Evolutionary conservation across 768 basidiomycete species (phyloP), one percentile per base, ranked within the genome.

Genomic region (Lyophyllum decastes): DNA sequence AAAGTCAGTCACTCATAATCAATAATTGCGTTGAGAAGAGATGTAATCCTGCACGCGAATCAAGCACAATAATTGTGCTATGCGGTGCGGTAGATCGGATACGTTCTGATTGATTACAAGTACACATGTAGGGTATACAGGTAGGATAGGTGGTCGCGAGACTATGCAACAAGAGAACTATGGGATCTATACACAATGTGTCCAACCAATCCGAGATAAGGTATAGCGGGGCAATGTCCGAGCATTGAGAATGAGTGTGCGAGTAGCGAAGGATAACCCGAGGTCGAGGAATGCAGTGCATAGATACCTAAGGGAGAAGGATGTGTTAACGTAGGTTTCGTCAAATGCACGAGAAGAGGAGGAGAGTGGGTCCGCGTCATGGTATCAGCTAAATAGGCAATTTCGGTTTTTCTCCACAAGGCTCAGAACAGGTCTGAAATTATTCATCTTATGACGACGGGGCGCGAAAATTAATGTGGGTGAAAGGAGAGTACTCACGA

Each of bases 401-500:
- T 83, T 77, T 68, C 58, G 61, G 61, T 70, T 80, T 80, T 66
- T 85, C 84, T 79, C 78, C 81, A 83, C 71, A 76, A 73, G 69
- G 64, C 67, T 81, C 84, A 82, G 84, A 85, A 86, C 84, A 86
- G 84, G 84, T 87, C 84, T 86, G 84, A 84, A 74, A 60, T 59
- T 71, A 73, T 74, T 82, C 82, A 84, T 83, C 82, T 65, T 69
- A 57, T 59, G 61, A 66, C 49, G 59, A 61, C 52, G 62, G 57
- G 50, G 58, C 35, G 14, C 40, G 47, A 55, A n/a, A 38, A 43
- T 43, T 43, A 38, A 49, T 19, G 7, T 8, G 44, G 27, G 40
- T 16, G 40, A 48, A 55, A 55, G 61, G 56, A 69, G 22, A 53
- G 58, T 34, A 76, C 77, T 78, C 72, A 82, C 78, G 60, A 66